Conservation (phyloP, 2,329 filamentous ascomycete species). For the Neonectria faginata region DNA sequence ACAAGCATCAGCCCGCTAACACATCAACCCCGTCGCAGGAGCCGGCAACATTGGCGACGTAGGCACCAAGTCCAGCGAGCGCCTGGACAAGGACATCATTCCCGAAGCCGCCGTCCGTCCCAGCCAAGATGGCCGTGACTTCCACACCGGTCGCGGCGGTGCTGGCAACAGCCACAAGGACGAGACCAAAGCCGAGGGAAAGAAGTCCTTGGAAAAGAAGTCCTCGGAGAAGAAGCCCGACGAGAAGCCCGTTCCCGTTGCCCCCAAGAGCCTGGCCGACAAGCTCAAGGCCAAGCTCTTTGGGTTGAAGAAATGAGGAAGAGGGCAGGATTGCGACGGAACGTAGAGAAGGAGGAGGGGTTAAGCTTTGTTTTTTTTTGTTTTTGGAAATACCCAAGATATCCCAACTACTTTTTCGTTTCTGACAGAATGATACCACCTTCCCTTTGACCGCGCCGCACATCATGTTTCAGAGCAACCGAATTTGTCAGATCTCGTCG, state of each 20-base stretch:
- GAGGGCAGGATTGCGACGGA: neutral
- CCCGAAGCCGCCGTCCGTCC: constrained; percentile 64
- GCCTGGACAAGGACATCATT: constrained; percentile 64
- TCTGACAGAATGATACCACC: constrained; percentile 25
- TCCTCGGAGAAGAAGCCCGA: constrained; percentile 45
- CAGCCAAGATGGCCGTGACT: constrained; percentile 61
- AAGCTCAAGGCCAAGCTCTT: constrained; percentile 69
- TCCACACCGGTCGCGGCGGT: constrained; percentile 70
- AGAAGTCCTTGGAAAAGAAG: constrained; percentile 46
- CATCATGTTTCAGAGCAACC: neutral
- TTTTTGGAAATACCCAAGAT: constrained; percentile 45
- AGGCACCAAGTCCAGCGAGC: constrained; percentile 52
- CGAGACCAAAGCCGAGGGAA: constrained; percentile 41
- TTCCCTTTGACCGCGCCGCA: constrained; percentile 12
- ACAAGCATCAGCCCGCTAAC: constrained; percentile 24
- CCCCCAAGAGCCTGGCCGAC: constrained; percentile 62
- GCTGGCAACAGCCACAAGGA: constrained; percentile 65
- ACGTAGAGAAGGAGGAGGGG: constrained; percentile 14
- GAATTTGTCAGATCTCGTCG: neutral
- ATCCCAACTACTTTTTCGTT: constrained; percentile 34
- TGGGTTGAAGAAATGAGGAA: constrained; percentile 60
- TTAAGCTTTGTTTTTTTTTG: constrained; percentile 22
- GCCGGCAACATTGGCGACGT: constrained; percentile 69
- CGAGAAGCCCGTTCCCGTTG: constrained; percentile 44
- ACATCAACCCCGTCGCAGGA: constrained; percentile 51